Base-by-base conservation (phyloP, 345 rosid genomes). In the Leavenworthia alabamica region DNA sequence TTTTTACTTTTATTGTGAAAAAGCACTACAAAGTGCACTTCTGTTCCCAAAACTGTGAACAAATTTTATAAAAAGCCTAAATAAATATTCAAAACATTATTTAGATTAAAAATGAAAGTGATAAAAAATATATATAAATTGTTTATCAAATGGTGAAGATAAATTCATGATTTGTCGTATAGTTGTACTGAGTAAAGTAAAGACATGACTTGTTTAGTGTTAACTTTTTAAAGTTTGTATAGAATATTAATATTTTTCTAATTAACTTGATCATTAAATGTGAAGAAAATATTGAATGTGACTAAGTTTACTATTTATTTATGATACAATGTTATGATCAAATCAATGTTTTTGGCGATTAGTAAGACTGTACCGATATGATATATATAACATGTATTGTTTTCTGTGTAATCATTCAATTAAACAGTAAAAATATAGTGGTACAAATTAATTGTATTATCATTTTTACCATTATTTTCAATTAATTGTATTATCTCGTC, bases 161-260 rank as follows among this genome's bases (percentile, higher is more conserved):
- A 54, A 56, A 62, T 69, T 22, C 57, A 37, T 39, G 28, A 3
- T 75, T 78, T 76, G 88, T 80, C 84, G 61, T 74, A 50, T 77
- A 70, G 79, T 26, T 80, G 81, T 78, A n/a, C n/a, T n/a, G n/a
- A n/a, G n/a, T n/a, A n/a, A 64, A 24, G 33, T 27, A 64, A 49
- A 13, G 31, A 56, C 19, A 55, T 37, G 49, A 35, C 49, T 40
- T 51, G 50, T 50, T 43, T 32, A 31, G 43, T 53, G 36, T n/a
- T 35, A 49, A 15, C 6, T 45, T 56, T 40, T 40, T 12, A 11
- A 6, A 23, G n/a, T n/a, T n/a, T n/a, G n/a, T n/a, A n/a, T n/a
- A 40, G 8, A 46, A 27, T 20, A 37, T 3, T 60, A 46, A 4
- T 29, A 53, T 19, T 52, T 33, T 60, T 41, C 10, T 53, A n/a